Evolutionary conservation across 805 yeast genomes (phyloP).

Genomic region (Dipodascus albidus): DNA sequence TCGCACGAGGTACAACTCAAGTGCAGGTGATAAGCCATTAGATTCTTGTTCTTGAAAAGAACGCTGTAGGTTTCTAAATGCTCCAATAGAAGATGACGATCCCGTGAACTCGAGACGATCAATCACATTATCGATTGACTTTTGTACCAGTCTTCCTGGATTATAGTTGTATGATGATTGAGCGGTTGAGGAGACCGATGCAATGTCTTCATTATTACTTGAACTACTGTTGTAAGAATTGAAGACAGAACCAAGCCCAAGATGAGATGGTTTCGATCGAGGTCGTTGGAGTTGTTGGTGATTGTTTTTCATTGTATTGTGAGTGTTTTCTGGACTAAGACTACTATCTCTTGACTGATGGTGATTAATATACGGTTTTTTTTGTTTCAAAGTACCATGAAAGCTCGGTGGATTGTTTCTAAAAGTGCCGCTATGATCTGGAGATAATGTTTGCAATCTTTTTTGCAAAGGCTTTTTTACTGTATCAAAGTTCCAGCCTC

Average conservation of each 20-base stretch:
- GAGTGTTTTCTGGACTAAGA: neutral
- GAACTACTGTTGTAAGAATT: too few relatives aligned
- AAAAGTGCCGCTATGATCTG: neutral
- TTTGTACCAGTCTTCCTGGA: neutral
- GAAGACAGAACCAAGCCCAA: neutral
- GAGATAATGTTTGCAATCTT: neutral
- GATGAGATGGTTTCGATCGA: neutral
- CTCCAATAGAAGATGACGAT: constrained; percentile 1
- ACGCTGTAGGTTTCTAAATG: constrained; percentile 2
- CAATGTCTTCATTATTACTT: too few relatives aligned
- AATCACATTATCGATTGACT: constrained; percentile 2
- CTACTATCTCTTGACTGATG: neutral
- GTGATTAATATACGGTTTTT: neutral
- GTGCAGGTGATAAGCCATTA: constrained; percentile 7
- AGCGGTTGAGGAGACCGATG: neutral
- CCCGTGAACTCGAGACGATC: constrained; percentile 5
- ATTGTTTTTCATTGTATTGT: neutral
- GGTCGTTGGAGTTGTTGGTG: neutral
- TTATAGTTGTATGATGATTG: neutral
- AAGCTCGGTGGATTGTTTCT: neutral
- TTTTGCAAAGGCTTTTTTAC: constrained; percentile 16
- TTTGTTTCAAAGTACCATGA: neutral
- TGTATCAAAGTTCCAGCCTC: constrained; percentile 31
- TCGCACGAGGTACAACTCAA: constrained; percentile 12
- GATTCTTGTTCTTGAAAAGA: constrained; percentile 2